Base-by-base conservation (phyloP, 225 moss, liverwort and hornwort species). In the Bryum argenteum region DNA sequence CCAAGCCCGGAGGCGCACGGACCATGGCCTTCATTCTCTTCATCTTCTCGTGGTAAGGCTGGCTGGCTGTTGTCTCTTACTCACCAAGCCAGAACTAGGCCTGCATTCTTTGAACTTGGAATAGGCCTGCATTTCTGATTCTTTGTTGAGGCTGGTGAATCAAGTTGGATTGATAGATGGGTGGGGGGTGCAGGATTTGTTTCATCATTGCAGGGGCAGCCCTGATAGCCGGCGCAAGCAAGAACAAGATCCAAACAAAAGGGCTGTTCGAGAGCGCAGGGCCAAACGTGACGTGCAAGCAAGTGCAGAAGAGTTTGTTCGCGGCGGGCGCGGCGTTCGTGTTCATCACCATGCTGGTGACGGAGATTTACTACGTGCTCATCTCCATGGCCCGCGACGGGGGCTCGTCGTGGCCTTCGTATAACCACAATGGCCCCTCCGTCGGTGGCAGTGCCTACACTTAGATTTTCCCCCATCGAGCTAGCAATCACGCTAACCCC, bases 221-320 rank as follows among this genome's bases (percentile, higher is more conserved):
- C 23, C 72, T 89, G 0, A 57, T 89, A 15, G 86, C 81, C 11
- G 89, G 81, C 20, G 86, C 89, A 8, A 81, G 72, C 51, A 64
- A 81, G 42, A 89, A 89, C 81, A 83, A 71, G 41, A 78, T 86
- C 52, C 89, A 84, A 41, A 89, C 89, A 6, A 83, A 77, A 57
- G 77, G 77, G 61, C 11, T 69, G 3, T 84, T 75, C 37, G 16
- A 19, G 16, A 4, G 7, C 14, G 33, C 61, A 2, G 73, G 69
- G 2, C 33, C 65, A 4, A 43, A 78, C 14, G 53, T 89, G 37
- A 79, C 79, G 4, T 89, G 89, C 79, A 81, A 63, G 66, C 71
- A 86, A 73, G 83, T 89, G 66, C 83, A 80, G 79, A 83, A 84
- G 69, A 81, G 86, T 17, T 57, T 89, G 66, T 89, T 89, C 58